These are phyloP conservation scores for Colletotrichum noveboracense DNA, from an alignment of 2,329 filamentous ascomycete species.

Conservation along the genomic window DNA sequence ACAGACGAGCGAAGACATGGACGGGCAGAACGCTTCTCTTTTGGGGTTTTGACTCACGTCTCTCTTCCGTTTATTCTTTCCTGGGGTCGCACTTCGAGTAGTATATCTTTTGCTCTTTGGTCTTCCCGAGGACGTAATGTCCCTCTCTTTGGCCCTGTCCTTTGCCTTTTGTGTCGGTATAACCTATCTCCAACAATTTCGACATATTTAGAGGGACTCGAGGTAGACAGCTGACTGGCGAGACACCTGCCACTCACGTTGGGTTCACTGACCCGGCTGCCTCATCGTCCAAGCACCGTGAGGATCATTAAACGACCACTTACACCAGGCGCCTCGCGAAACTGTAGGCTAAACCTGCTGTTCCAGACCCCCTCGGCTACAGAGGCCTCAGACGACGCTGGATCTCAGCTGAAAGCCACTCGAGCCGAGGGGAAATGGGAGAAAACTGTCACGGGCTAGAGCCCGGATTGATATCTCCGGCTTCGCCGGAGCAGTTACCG, in stretches of 20 bases:
- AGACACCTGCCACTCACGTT: background rate
- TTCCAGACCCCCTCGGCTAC: background rate
- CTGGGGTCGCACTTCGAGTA: accelerated
- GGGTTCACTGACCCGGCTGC: background rate
- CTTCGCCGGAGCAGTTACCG: no score
- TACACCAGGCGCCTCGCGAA: background rate
- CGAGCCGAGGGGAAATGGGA: background rate
- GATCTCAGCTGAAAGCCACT: background rate
- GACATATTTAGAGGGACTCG: accelerated
- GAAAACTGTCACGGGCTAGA: background rate
- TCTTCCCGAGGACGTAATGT: background rate
- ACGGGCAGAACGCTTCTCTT: background rate
- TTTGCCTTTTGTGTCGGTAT: accelerated
- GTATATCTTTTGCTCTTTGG: accelerated
- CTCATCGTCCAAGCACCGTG: background rate
- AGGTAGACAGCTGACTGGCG: accelerated
- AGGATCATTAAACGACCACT: background rate
- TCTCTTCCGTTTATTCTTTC: background rate
- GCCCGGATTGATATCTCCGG: no score
- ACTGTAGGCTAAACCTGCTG: background rate
- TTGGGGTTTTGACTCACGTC: background rate
- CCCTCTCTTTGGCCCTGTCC: accelerated
- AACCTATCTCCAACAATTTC: accelerated
- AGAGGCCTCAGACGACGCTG: background rate
- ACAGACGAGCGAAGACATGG: background rate